Evolutionary conservation across 257 asterid genomes (phyloP).

Genomic region (Parsonsia alboflavescens): DNA sequence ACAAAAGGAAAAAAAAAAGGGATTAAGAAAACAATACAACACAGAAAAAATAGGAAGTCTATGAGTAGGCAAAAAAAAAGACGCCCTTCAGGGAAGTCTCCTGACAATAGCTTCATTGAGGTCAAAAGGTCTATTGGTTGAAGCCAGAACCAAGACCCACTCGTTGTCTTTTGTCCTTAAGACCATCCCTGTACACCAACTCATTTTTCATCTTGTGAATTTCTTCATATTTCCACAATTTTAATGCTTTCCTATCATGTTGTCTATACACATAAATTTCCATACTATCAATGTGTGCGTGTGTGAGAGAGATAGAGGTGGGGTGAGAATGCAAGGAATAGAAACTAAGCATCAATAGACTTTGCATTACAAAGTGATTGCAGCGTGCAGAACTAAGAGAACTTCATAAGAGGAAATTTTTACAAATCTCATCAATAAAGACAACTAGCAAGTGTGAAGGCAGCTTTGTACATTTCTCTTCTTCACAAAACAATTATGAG

Average conservation of each 20-base stretch:
- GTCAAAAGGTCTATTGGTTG: constrained; percentile 91
- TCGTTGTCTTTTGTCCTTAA: constrained; percentile 91
- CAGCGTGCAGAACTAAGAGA: background rate
- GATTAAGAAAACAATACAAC: background rate
- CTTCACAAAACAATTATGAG: constrained; percentile 87
- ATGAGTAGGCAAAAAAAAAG: background rate
- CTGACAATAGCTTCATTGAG: constrained; percentile 95
- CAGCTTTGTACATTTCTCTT: constrained; percentile 88
- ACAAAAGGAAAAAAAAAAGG: background rate
- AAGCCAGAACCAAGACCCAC: constrained; percentile 87
- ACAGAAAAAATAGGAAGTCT: background rate
- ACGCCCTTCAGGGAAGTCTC: constrained; percentile 84
- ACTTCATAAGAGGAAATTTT: background rate
- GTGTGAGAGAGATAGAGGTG: constrained; percentile 4
- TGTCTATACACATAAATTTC: constrained; percentile 37
- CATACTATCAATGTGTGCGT: background rate
- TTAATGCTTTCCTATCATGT: constrained; percentile 93
- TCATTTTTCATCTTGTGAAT: constrained; percentile 97
- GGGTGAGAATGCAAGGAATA: background rate
- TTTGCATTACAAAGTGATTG: background rate
- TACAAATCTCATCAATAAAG: constrained; percentile 79
- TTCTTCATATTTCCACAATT: constrained; percentile 93
- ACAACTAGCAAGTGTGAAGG: constrained; percentile 76
- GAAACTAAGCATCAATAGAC: background rate
- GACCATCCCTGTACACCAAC: constrained; percentile 91